Conservation (phyloP, 1,284 basidiomycete species). For the Naganishia liquefaciens region DNA sequence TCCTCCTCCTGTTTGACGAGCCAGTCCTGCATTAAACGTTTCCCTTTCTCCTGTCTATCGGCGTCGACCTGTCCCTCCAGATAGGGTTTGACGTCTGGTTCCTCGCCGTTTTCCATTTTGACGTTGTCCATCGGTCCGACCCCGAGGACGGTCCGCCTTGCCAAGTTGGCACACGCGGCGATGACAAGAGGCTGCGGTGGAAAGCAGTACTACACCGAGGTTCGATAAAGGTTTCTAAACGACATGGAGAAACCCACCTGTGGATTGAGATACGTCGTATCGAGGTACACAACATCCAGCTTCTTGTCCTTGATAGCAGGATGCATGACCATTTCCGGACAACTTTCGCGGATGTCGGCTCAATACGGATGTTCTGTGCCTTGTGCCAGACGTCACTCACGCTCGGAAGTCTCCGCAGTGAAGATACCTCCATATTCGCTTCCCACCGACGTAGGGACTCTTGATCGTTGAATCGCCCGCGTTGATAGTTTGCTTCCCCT, state of each 20-base stretch:
- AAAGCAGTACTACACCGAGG: constrained; percentile 72
- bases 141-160: constrained; percentile 61
- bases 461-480: constrained; percentile 78
- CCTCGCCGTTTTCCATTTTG: constrained; percentile 46
- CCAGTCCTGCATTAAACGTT: constrained; percentile 56
- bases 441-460: constrained; percentile 69
- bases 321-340: constrained; percentile 78
- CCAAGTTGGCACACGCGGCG: constrained; percentile 83
- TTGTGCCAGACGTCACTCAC: constrained; percentile 46
- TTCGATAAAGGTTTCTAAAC: background rate
- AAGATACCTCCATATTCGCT: constrained; percentile 77
- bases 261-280: constrained; percentile 94
- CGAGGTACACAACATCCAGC: constrained; percentile 87
- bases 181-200: constrained; percentile 92
- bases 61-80: constrained; percentile 42
- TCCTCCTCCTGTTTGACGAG: constrained; percentile 48
- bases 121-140: constrained; percentile 32
- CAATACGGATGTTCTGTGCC: too few relatives aligned
- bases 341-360: constrained; percentile 47
- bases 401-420: constrained; percentile 96
- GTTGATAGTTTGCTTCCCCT: constrained; percentile 82
- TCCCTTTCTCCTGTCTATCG: constrained; percentile 46
- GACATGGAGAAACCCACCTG: constrained; percentile 58
- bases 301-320: constrained; percentile 73
- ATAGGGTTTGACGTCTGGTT: constrained; percentile 49